A percentile compares a stretch with the other conserved stretches of the same genome.
phyloP scores from a whole-genome alignment of 352 stramenopile genomes.

The Globisporangium solare region DNA sequence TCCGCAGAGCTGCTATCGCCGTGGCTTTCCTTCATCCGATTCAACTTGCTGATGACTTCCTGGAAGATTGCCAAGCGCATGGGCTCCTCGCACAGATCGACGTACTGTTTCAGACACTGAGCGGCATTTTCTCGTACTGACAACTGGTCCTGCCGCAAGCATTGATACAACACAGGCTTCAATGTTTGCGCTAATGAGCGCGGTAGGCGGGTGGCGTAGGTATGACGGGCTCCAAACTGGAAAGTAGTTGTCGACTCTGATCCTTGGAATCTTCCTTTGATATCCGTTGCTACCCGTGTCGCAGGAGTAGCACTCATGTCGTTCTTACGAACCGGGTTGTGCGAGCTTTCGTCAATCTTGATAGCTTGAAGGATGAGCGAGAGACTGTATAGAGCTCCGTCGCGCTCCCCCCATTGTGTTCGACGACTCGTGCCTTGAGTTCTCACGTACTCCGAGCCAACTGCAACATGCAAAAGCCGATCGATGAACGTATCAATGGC shows the following conservation, averaged over 20 bases:
- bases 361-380: conserved; percentile 31
- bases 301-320: not conserved
- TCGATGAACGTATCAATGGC: conserved; percentile 38
- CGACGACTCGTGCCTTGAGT: conserved; percentile 17
- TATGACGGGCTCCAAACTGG: conserved; percentile 23
- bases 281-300: conserved; percentile 24
- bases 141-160: conserved; percentile 51
- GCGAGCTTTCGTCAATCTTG: conserved; percentile 4
- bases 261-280: conserved; percentile 19
- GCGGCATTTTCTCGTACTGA: conserved; percentile 51
- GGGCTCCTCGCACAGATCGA: conserved; percentile 44
- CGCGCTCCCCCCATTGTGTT: conserved; percentile 36
- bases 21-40: conserved; percentile 35
- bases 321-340: not conserved
- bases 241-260: conserved; percentile 16
- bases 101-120: conserved; percentile 37
- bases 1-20: conserved; percentile 2
- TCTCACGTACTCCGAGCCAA: conserved; percentile 20
- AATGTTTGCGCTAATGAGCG: conserved; percentile 27
- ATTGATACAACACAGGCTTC: conserved; percentile 49
- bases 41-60: conserved; percentile 73
- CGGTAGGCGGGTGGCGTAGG: conserved; percentile 18
- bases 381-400: conserved; percentile 44
- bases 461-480: conserved; percentile 32
- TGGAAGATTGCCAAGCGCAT: conserved; percentile 58